Base-by-base conservation (phyloP, 1,284 basidiomycete genomes). In the Apiotrichum akiyoshidainum region DNA sequence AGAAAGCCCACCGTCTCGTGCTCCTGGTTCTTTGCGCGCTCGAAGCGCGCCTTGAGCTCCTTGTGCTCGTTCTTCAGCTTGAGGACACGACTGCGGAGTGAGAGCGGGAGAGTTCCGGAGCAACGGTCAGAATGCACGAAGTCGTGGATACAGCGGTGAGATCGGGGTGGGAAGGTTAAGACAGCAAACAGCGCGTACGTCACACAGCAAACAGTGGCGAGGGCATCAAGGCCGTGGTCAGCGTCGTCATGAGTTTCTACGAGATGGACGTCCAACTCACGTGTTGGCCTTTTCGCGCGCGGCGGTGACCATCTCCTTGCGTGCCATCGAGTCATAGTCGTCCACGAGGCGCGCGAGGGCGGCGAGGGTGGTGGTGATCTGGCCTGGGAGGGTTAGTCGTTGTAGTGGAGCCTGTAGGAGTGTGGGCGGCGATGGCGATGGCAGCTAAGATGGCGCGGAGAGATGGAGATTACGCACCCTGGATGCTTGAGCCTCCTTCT, bases 251-350 rank as follows among this genome's bases (percentile, higher is more conserved):
- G 16, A 41, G n/a, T n/a, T n/a, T n/a, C n/a, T 16, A 41, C 8
- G 17, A n/a, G 16, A 13, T 9, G 10, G 42, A 21, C 19, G 19
- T 5, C 19, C 19, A 11, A 44, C 85, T 70, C 71, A 93, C 91
- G 89, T 87, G 73, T 89, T 83, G 0, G 92, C 94, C 79, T 97
- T 97, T 80, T 95, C 92, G 74, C 92, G 86, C 78, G 95, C 95
- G 44, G 89, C 87, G 67, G 90, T 91, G 54, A 95, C 89, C 70
- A 96, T 91, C 76, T 97, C 93, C 64, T 92, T 84, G 79, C 88
- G 89, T 0, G 90, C 90, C 90, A 97, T 92, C 13, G 89, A 88
- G 71, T 96, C 93, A 72, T 95, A 97, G 72, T 98, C 94, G 68
- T 96, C 92, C 64, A 96, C 86, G 56, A 94, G 91, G 57, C 93